A percentile compares a stretch with the other conserved stretches of the same genome.
Evolutionary conservation across 1,139 yeast genomes (phyloP).

Genomic region (Kurtzmaniella quercitrusa): DNA sequence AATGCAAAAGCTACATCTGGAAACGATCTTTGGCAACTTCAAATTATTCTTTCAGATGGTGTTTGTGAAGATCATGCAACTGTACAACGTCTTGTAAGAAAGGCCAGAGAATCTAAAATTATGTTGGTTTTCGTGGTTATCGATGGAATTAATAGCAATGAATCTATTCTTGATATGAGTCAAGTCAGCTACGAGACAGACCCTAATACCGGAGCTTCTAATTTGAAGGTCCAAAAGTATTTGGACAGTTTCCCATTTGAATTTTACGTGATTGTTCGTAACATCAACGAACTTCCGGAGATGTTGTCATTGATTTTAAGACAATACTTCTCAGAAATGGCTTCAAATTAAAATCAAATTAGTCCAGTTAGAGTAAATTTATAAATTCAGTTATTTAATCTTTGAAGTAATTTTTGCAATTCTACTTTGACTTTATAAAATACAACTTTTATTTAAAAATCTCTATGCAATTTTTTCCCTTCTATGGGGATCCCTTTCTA

Average conservation of each 20-base stretch:
- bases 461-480: constrained; percentile 1
- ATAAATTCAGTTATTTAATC: constrained; percentile 3
- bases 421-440: neutral
- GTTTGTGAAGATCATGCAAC: constrained; percentile 92
- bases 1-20: constrained; percentile 56
- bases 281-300: constrained; percentile 85
- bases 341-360: constrained; percentile 18
- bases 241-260: constrained; percentile 96
- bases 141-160: constrained; percentile 81
- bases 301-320: constrained; percentile 86
- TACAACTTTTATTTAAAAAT: neutral
- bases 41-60: constrained; percentile 92
- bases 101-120: constrained; percentile 86
- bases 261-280: constrained; percentile 88
- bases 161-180: constrained; percentile 90
- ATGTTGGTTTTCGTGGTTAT: constrained; percentile 95
- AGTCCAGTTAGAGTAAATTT: neutral
- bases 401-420: neutral
- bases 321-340: constrained; percentile 79
- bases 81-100: constrained; percentile 76
- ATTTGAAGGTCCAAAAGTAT: constrained; percentile 75
- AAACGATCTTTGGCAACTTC: constrained; percentile 85
- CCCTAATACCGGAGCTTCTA: constrained; percentile 66
- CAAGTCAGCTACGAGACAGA: constrained; percentile 77
- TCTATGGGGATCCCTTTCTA: neutral